phyloP scores from a whole-genome alignment of 2,329 filamentous ascomycete genomes.

The Penicillium hesseltinei region DNA sequence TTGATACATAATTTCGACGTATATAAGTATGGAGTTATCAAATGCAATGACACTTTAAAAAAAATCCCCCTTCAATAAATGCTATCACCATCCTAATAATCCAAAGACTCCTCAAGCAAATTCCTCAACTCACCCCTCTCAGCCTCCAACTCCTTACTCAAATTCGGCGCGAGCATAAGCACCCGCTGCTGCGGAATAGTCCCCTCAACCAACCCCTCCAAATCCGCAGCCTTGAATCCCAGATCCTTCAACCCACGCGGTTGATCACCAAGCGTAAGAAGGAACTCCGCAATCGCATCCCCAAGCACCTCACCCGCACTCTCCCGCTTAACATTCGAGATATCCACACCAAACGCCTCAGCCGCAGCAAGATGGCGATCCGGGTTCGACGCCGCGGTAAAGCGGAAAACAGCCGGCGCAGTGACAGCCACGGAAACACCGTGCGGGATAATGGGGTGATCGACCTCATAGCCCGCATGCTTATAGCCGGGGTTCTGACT shows the following conservation, averaged over 20 bases:
- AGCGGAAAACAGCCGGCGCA: slow-evolving; percentile 88
- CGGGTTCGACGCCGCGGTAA: slow-evolving; percentile 87
- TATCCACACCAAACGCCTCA: slow-evolving; percentile 86
- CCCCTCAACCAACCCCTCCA: slow-evolving; percentile 85
- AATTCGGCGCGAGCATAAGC: slow-evolving; percentile 81
- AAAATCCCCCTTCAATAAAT: background rate
- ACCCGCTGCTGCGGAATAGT: slow-evolving; percentile 91
- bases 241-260: slow-evolving; percentile 79
- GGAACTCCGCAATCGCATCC: slow-evolving; percentile 78
- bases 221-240: slow-evolving; percentile 72
- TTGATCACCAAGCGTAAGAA: slow-evolving; percentile 83
- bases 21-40: background rate
- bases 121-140: slow-evolving; percentile 70
- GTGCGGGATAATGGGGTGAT: slow-evolving; percentile 82
- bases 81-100: slow-evolving; percentile 42
- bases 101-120: slow-evolving; percentile 65
- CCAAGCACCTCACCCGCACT: slow-evolving; percentile 84
- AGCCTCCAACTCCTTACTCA: slow-evolving; percentile 66
- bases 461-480: slow-evolving; percentile 80
- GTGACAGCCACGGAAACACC: slow-evolving; percentile 94
- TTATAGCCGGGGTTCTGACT: slow-evolving; percentile 90
- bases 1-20: background rate
- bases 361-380: slow-evolving; percentile 87
- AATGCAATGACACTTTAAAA: background rate
- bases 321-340: slow-evolving; percentile 81